Evolutionary conservation across 495 filamentous ascomycete genomes (phyloP).

Genomic region (Ascodesmis nigricans): DNA sequence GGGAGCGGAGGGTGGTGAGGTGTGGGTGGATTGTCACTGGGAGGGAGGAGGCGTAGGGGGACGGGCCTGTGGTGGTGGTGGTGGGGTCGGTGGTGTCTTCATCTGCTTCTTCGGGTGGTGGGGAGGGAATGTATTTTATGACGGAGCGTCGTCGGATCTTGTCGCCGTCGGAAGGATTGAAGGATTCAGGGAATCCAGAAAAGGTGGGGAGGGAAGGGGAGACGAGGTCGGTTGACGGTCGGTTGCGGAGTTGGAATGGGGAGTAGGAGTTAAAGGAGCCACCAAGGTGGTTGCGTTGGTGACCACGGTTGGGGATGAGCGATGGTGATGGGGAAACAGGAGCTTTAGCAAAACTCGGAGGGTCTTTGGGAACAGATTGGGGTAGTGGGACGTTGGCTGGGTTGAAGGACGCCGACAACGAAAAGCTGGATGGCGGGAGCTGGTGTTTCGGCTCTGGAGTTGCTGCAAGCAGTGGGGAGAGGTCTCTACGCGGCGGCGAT

Average conservation of each 20-base stretch:
- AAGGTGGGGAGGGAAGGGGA: conserved; percentile 15
- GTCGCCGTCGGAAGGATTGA: conserved; percentile 13
- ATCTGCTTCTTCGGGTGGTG: conserved; percentile 12
- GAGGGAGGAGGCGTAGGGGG: conserved; percentile 14
- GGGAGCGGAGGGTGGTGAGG: conserved; percentile 10
- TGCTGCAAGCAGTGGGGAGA: conserved; percentile 14
- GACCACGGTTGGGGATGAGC: conserved; percentile 8
- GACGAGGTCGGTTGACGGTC: conserved; percentile 3
- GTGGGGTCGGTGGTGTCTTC: conserved; percentile 6
- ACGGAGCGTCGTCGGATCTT: conserved; percentile 19
- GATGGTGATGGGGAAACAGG: conserved; percentile 11
- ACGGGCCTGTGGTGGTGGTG: conserved; percentile 8
- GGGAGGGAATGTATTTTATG: conserved; percentile 15
- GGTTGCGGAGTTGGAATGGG: conserved; percentile 2
- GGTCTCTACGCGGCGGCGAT: conserved; percentile 15
- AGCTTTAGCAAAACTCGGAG: too few species aligned
- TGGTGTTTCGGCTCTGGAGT: conserved; percentile 9
- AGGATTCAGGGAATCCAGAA: conserved; percentile 2
- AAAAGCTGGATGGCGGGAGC: conserved; percentile 11
- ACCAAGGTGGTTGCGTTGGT: too few species aligned
- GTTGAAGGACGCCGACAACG: conserved; percentile 13
- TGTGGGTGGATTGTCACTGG: conserved; percentile 17
- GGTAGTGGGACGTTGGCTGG: too few species aligned
- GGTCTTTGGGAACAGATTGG: too few species aligned
- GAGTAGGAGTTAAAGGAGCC: too few species aligned